Evolutionary conservation across 2,329 filamentous ascomycete genomes (phyloP), one percentile per base, ranked within the genome.

Genomic region (Exserohilum rostratum): DNA sequence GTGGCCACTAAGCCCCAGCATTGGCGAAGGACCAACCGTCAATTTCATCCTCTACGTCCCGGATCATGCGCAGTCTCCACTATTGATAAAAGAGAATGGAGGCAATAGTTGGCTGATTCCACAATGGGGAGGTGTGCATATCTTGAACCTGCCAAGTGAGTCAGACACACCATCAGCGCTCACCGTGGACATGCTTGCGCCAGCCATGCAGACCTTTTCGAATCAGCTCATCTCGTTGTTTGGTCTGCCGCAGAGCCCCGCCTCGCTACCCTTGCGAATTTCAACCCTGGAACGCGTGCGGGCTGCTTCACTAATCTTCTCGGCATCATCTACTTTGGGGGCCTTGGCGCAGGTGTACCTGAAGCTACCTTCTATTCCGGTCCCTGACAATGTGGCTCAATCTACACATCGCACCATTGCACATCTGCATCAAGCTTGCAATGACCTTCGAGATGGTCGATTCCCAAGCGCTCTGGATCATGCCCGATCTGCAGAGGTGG

Each of bases 1-100:
- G 77, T 99, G 95, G 95, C 95, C 95, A 0, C 78, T 99, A 2
- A 96, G 90, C 58, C 93, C 93, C 0, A 96, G 91, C 52, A 98
- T 99, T 63, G 95, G 93, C 37, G 87, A 86, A 15, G 93, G 93
- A 0, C 95, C 95, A 1, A 99, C 95, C 0, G 87, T 99, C 69
- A 98, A 99, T 76, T 98, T 99, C 72, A 87, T 98, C 52, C 83
- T 98, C 25, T 99, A 95, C 69, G 87, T 96, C 6, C 91, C 93
- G 5, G 87, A 90, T 53, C 85, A 89, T 54, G 77, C 77, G 6
- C 82, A 86, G 56, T 82, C 82, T 3, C 87, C 87, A 11, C 76
- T 89, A 30, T 64, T 84, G 6, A 80, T 89, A 40, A 82, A 83
- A 52, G 85, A 84, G 45, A 85, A 80, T 59, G 78, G 79, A 30